Evolutionary conservation across 2,329 filamentous ascomycete species (phyloP).

Genomic region (Colletotrichum lini): DNA sequence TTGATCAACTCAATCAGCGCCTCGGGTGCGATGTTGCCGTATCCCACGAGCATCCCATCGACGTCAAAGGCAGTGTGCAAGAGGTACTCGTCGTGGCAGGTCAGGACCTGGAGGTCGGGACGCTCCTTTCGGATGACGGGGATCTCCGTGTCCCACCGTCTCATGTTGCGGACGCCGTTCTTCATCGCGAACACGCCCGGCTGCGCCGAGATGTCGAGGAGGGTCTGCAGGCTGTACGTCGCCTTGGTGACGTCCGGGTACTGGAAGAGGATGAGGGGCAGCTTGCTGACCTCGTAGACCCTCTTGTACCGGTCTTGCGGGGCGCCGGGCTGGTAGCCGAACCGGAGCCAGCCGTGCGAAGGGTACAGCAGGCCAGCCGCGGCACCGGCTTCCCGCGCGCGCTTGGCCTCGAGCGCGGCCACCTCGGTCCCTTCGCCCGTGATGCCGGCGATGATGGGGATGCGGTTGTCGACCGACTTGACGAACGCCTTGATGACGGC

Average conservation of each 20-base stretch:
- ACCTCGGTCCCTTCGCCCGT: constrained; percentile 68
- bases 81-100: constrained; percentile 68
- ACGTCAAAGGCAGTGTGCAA: constrained; percentile 67
- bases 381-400: constrained; percentile 65
- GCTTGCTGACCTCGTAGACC: constrained; percentile 63
- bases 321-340: constrained; percentile 67
- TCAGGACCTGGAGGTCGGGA: constrained; percentile 64
- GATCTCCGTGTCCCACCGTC: constrained; percentile 70
- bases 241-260: constrained; percentile 69
- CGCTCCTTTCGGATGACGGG: constrained; percentile 64
- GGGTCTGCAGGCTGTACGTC: constrained; percentile 65
- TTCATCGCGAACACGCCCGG: constrained; percentile 70
- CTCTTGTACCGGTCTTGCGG: constrained; percentile 66
- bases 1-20: constrained; percentile 64
- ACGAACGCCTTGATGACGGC: constrained; percentile 67
- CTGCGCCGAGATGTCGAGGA: constrained; percentile 66
- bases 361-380: constrained; percentile 66
- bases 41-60: constrained; percentile 68
- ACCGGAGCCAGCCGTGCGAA: constrained; percentile 68
- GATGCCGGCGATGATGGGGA: constrained; percentile 68
- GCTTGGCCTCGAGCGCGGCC: constrained; percentile 65
- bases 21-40: constrained; percentile 67
- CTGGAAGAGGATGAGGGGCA: constrained; percentile 68
- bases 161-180: constrained; percentile 70
- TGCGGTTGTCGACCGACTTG: constrained; percentile 63